Base-by-base conservation (phyloP, 2,329 filamentous ascomycete genomes). In the Alternaria conjuncta region DNA sequence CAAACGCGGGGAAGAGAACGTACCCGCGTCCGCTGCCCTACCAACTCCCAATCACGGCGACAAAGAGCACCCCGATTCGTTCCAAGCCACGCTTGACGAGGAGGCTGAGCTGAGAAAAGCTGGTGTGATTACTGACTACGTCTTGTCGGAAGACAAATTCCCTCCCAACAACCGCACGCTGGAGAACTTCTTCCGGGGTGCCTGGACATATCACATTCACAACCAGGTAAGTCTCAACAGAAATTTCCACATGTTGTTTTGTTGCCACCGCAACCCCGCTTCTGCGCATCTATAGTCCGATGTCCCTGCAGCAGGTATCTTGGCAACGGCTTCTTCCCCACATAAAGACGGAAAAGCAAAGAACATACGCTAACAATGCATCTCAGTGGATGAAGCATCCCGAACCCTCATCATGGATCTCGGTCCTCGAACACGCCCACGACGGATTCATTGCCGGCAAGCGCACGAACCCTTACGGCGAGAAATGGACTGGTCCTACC, bases 121-220 rank as follows among this genome's bases (percentile, higher is more conserved):
- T 9, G 81, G 81, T 28, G 78, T 80, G 1, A 74, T 83, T 5
- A 71, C 75, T 5, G 78, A 84, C 55, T 87, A 87, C 71, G 76
- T 76, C 20, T 74, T 85, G 20, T 78, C 83, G 18, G 82, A 85
- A 57, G 85, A 87, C 70, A 82, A 82, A 32, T 87, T 84, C 69
- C 84, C 85, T 18, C 84, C 84, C n/a, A 87, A 84, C 65, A 87
- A 87, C 69, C 81, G 86, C 43, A 87, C 84, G 1, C 60, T 87
- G 51, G 83, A 86, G 70, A 84, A 87, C 68, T 87, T 87, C 75
- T 87, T 87, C 77, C 79, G 82, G 6, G 86, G 86, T 2, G 83
- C 84, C 21, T 87, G 84, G 84, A 86, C 84, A 26, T 87, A 87
- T 71, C 86, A 87, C 71, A 83, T 87, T 63, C 85, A 87, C 70